Evolutionary conservation across 495 filamentous ascomycete genomes (phyloP).

Genomic region (Trichodelitschia bisporula): DNA sequence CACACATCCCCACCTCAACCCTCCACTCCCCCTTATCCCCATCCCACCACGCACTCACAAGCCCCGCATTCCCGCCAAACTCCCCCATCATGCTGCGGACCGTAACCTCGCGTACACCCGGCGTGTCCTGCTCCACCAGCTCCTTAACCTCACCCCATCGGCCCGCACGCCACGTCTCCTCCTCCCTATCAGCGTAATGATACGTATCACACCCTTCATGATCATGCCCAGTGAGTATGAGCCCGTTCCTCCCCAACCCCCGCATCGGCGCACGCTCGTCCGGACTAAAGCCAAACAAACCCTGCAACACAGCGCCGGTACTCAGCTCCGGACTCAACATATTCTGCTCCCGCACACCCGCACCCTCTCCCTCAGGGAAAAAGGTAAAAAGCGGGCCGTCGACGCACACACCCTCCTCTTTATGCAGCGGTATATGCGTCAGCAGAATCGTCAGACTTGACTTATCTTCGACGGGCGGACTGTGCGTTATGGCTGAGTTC

Average conservation of each 20-base stretch:
- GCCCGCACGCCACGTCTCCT: constrained; percentile 5
- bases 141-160: constrained; percentile 12
- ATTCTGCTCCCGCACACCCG: constrained; percentile 75
- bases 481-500: constrained; percentile 33
- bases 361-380: constrained; percentile 27
- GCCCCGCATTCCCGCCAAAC: constrained; percentile 66
- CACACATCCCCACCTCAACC: constrained; percentile 54
- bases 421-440: constrained; percentile 81
- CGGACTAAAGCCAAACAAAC: constrained; percentile 53
- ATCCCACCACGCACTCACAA: constrained; percentile 81
- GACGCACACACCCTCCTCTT: constrained; percentile 55
- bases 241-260: constrained; percentile 38
- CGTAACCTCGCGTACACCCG: constrained; percentile 65
- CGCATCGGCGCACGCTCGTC: constrained; percentile 23
- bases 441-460: constrained; percentile 57
- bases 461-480: constrained; percentile 36
- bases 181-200: constrained; percentile 24
- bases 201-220: constrained; percentile 79
- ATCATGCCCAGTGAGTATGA: constrained; percentile 83
- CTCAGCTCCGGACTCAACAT: constrained; percentile 48
- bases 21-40: constrained; percentile 36
- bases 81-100: constrained; percentile 98
- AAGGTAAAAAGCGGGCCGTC: constrained; percentile 65
- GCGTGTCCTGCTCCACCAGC: constrained; percentile 9
- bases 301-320: constrained; percentile 38